A percentile compares a stretch with the other conserved stretches of the same genome.
Conservation (phyloP, 164 flowering plant species). For the Stephania yunnanensis region DNA sequence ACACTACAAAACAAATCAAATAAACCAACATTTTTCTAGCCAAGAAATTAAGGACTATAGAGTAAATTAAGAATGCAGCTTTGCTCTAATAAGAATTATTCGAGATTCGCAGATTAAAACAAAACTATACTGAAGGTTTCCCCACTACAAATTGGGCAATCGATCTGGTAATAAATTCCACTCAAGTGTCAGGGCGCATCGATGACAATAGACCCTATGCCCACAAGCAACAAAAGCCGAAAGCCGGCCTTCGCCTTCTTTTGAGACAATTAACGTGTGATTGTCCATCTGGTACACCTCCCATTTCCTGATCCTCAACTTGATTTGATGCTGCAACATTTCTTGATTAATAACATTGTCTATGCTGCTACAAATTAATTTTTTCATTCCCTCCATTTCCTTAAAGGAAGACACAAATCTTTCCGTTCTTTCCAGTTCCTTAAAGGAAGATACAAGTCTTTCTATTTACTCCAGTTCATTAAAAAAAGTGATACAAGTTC, state of each 20-base stretch:
- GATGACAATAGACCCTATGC: constrained; percentile 78
- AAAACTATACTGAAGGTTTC: constrained; percentile 46
- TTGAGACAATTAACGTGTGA: constrained; percentile 70
- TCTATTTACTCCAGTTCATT: constrained; percentile 7
- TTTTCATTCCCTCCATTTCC: no score
- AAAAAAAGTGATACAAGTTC: constrained; percentile 5
- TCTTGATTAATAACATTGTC: constrained; percentile 25
- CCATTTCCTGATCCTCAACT: constrained; percentile 39
- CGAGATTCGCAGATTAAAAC: constrained; percentile 56
- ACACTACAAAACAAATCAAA: no score
- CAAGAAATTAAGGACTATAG: no score
- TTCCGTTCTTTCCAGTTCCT: no score
- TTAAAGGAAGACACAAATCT: no score
- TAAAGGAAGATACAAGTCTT: no score
- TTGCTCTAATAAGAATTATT: constrained; percentile 6
- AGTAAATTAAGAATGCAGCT: no score
- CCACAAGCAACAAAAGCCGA: constrained; percentile 91
- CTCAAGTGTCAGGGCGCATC: constrained; percentile 62
- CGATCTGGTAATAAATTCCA: constrained; percentile 48
- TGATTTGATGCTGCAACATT: constrained; percentile 9
- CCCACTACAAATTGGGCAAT: constrained; percentile 81
- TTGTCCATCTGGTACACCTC: constrained; percentile 62
- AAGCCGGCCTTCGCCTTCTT: constrained; percentile 40
- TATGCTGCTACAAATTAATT: constrained; percentile 39
- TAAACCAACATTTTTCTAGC: no score